A percentile compares a stretch with the other conserved stretches of the same genome.
Conservation (phyloP, 2,329 filamentous ascomycete genomes). For the Pseudogymnoascus sp. region DNA sequence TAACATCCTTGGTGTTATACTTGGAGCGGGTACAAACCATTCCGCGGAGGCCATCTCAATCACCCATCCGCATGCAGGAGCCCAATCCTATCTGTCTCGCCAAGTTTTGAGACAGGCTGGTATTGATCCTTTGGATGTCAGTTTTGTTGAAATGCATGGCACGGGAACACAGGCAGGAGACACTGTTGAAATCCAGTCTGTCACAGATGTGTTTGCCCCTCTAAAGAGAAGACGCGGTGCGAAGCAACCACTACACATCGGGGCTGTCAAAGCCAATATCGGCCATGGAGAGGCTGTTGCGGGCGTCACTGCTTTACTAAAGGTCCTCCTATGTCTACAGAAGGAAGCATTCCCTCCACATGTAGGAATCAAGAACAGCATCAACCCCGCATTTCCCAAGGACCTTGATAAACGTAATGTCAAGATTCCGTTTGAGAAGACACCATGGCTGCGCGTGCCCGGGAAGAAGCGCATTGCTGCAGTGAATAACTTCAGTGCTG, state of each 20-base stretch:
- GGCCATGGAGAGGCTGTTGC: slow-evolving; percentile 38
- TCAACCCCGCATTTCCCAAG: slow-evolving; percentile 17
- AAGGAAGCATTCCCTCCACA: not conserved
- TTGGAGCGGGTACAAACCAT: slow-evolving; percentile 45
- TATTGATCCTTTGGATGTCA: slow-evolving; percentile 49
- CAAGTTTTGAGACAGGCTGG: slow-evolving; percentile 64
- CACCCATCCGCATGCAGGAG: slow-evolving; percentile 69
- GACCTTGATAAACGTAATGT: slow-evolving; percentile 28
- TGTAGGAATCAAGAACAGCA: slow-evolving; percentile 19
- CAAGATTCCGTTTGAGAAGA: slow-evolving; percentile 11
- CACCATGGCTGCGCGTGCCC: slow-evolving; percentile 20
- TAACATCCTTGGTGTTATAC: slow-evolving; percentile 43
- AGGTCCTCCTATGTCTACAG: slow-evolving; percentile 12
- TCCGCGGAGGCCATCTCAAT: slow-evolving; percentile 73
- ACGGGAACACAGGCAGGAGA: slow-evolving; percentile 14
- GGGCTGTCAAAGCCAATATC: slow-evolving; percentile 57
- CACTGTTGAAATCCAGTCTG: slow-evolving; percentile 10
- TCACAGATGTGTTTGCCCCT: not conserved
- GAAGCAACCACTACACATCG: slow-evolving; percentile 37
- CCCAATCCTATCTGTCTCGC: slow-evolving; percentile 62
- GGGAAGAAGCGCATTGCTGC: slow-evolving; percentile 29
- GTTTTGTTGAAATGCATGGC: slow-evolving; percentile 10
- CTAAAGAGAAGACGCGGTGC: not conserved
- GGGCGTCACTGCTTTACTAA: slow-evolving; percentile 16
- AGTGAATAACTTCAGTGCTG: slow-evolving; percentile 41